Evolutionary conservation across 2,329 filamentous ascomycete genomes (phyloP), one percentile per base, ranked within the genome.

Genomic region (Colletotrichum tofieldiae): DNA sequence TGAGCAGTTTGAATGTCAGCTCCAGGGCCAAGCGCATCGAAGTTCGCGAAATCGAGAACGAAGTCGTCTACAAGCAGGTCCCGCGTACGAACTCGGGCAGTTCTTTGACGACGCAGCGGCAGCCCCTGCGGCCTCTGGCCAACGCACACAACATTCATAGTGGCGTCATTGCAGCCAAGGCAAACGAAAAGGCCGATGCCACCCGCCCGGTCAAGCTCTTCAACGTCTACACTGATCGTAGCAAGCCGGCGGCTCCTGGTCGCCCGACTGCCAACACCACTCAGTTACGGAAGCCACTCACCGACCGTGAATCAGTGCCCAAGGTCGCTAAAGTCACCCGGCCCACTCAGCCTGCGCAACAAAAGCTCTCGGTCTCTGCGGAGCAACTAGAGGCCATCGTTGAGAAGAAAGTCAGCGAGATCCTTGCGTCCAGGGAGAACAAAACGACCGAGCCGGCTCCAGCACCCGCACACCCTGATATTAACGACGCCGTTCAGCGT

Each of bases 21-120:
- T 98, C 96, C 63, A 90, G 96, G 14, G 97, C 96, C 32, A 98
- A 98, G 86, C 94, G 97, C 78, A 98, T 98, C 76, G 96, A 98
- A 81, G 93, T 98, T 14, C 92, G 94, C 62, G 96, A 98, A 81
- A 94, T 98, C 70, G 96, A 98, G 82, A 98, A 98, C 78, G 95
- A 98, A 79, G 93, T 97, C 5, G 92, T 98, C 51, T 97, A 94
- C 84, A 94, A 93, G 79, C 92, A 93, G 65, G 88, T 90, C 67
- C 90, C 92, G 37, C 88, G 90, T 67, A 85, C 88, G n/a, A 80
- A 78, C 75, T 76, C 82, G 76, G 77, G 80, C 63, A 77, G 81
- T 76, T 75, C 83, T 75, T 23, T 84, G n/a, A 78, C 81, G 4
- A 85, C 85, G 9, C 84, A 86, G 65, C 89, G 96, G 20, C 95